Evolutionary conservation across 805 yeast species (phyloP), one percentile per base, ranked within the genome.

Genomic region (Suhomyces faveliae): DNA sequence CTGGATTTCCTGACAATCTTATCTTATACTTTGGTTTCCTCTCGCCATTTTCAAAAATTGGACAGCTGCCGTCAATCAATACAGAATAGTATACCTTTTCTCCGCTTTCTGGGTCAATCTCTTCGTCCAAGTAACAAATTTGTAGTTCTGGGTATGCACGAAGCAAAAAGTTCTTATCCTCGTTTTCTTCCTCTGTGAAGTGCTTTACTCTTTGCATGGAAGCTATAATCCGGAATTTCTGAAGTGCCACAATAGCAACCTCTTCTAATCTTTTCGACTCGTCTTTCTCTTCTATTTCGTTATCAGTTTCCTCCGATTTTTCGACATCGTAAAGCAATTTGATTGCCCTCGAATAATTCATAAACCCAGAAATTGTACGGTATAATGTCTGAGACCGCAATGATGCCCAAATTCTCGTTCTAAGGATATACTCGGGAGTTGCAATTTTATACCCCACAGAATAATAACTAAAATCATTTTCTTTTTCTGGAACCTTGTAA

Each of bases 1-100:
- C 84, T 42, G 95, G 95, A 62, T 86, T 81, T 13, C 95, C 95
- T 11, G 91, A 83, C 39, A 87, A 72, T 55, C 72, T 79, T 41
- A 87, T 77, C 55, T 83, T 72, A 57, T 82, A 83, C 55, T 81
- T 61, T 49, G 76, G 67, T 22, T 54, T 53, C 44, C 75, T 57
- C 30, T 63, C 63, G 9, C 89, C 89, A 54, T 76, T 72, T 41
- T 77, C 83, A 42, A 78, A 58, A 43, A 84, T 73, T 47, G 78
- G 81, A 60, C 89, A 84, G 49, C 77, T 75, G 35, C 88, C 87
- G 69, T 87, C 95, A 58, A 87, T 79, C 65, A 87, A 70, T 24
- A 83, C 76, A 5, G 92, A 84, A 58, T 77, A 83, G 48, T 74
- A 86, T 23, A 68, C 63, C 25, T 64, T 68, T 45, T 72, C 75